Percentiles rank a stretch among this genome's conserved stretches.
phyloP scores from a whole-genome alignment of 352 stramenopile species.

The Globisporangium spiculum region DNA sequence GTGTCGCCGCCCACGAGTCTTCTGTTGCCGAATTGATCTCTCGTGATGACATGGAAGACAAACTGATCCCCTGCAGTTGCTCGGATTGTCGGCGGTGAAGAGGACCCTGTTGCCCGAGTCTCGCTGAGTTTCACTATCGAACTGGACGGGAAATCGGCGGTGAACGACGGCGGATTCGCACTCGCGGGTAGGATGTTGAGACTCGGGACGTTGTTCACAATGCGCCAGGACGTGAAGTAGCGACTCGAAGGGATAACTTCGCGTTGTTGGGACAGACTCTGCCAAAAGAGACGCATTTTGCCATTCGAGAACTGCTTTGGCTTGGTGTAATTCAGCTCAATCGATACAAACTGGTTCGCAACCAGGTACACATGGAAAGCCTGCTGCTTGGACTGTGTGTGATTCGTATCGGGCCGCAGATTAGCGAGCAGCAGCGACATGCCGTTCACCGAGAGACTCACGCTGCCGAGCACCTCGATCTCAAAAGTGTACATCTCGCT shows the following conservation, averaged over 20 bases:
- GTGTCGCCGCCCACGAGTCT: constrained; percentile 31
- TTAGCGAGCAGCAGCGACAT: constrained; percentile 15
- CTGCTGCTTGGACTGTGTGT: constrained; percentile 12
- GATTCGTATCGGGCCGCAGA: constrained; percentile 25
- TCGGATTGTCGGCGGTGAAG: not conserved
- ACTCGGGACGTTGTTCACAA: constrained; percentile 53
- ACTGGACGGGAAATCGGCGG: constrained; percentile 26
- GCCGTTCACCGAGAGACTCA: constrained; percentile 28
- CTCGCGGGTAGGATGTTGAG: constrained; percentile 35
- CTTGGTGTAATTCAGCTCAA: constrained; percentile 62
- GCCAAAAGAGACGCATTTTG: constrained; percentile 44
- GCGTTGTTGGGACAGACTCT: constrained; percentile 43
- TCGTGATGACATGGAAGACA: constrained; percentile 33
- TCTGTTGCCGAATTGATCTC: constrained; percentile 41
- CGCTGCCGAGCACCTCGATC: constrained; percentile 29
- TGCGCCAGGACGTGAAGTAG: constrained; percentile 52
- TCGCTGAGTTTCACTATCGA: not conserved
- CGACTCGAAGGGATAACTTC: constrained; percentile 39
- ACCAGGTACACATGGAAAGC: constrained; percentile 19
- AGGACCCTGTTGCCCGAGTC: not conserved
- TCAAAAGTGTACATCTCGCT: constrained; percentile 62
- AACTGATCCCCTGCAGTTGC: constrained; percentile 23
- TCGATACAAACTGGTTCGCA: constrained; percentile 34
- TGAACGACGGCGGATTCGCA: constrained; percentile 35
- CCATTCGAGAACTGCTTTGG: constrained; percentile 25